phyloP scores from a whole-genome alignment of 345 rosid species.

The Turritis glabra region DNA sequence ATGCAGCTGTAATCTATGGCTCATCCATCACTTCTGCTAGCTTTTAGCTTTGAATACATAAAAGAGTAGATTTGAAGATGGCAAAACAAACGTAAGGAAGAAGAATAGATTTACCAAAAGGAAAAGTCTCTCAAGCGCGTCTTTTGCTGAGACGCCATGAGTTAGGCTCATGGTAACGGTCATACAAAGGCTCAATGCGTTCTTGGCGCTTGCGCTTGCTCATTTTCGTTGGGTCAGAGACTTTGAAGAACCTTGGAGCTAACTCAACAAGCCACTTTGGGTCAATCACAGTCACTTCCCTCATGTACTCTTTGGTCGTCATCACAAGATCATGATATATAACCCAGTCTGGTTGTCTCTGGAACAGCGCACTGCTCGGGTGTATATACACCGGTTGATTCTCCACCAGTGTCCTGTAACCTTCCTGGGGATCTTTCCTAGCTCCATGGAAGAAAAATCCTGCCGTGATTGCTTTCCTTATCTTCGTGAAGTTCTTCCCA shows the following conservation, averaged over 20 bases:
- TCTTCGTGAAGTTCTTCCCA: conserved; percentile 73
- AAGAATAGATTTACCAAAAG: conserved; percentile 8
- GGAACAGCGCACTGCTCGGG: conserved; percentile 89
- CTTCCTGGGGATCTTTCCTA: conserved; percentile 88
- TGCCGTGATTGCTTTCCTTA: conserved; percentile 83
- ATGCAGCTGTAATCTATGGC: conserved; percentile 14
- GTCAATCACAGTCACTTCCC: conserved; percentile 79
- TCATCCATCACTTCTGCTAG: conserved; percentile 19
- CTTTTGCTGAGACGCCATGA: conserved; percentile 88
- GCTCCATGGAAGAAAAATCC: conserved; percentile 90
- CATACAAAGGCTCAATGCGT: conserved; percentile 82
- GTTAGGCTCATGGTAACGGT: conserved; percentile 87
- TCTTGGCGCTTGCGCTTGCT: conserved; percentile 93
- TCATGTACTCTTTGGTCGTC: conserved; percentile 94
- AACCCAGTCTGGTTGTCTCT: conserved; percentile 96
- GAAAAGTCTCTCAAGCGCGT: conserved; percentile 53
- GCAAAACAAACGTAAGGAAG: neutral
- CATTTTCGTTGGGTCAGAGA: conserved; percentile 79
- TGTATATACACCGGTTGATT: conserved; percentile 89
- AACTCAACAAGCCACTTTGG: conserved; percentile 93
- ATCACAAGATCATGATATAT: conserved; percentile 90
- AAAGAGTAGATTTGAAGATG: neutral
- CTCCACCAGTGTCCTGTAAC: conserved; percentile 79
- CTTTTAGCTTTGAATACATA: conserved; percentile 13
- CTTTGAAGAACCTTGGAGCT: conserved; percentile 91